Evolutionary conservation across 257 asterid species (phyloP), one percentile per base, ranked within the genome.

Genomic region (Solanum medicagineum): DNA sequence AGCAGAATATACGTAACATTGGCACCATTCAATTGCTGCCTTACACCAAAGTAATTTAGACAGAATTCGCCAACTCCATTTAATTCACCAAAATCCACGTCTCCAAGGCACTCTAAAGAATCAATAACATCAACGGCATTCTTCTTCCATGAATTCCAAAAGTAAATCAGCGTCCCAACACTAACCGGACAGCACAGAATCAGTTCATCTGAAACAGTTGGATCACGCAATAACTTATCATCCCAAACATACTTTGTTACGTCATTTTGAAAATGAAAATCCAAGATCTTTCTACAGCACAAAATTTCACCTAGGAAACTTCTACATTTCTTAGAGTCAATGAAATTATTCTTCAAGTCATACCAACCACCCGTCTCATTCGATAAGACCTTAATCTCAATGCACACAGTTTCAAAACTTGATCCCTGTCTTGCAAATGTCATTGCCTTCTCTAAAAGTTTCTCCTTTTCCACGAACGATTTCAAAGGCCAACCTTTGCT

Each of bases 401-500:
- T 81, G 83, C 88, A 81, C 15, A 87, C 54, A 4, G 84, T 87
- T 42, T 90, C 91, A 74, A 44, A 15, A 81, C 26, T 88, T 3
- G 90, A 83, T n/a, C 87, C 91, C 42, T 88, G 82, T 57, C 44
- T 22, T 0, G 92, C 90, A 26, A 84, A 60, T 7, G 88, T 86
- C 69, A 49, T 70, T 2, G 92, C 93, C 82, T 89, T 90, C 32
- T 63, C 53, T 80, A 91, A 12, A 56, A 93, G 90, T 54, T 80
- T 86, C 26, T 84, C 87, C 85, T 83, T 90, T 1, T 47, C 29
- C 53, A 86, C 74, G 85, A 94, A 92, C 1, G 84, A 84, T 85
- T 92, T 92, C 81, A 89, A 47, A 15, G 94, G 93, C 96, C 96
- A 94, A 56, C 93, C 94, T 71, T 80, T 84, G 81, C 82, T 80